Percentiles rank a stretch among this genome's conserved stretches.
Evolutionary conservation across 2,329 filamentous ascomycete species (phyloP).

Genomic region (Botrytis fragariae): DNA sequence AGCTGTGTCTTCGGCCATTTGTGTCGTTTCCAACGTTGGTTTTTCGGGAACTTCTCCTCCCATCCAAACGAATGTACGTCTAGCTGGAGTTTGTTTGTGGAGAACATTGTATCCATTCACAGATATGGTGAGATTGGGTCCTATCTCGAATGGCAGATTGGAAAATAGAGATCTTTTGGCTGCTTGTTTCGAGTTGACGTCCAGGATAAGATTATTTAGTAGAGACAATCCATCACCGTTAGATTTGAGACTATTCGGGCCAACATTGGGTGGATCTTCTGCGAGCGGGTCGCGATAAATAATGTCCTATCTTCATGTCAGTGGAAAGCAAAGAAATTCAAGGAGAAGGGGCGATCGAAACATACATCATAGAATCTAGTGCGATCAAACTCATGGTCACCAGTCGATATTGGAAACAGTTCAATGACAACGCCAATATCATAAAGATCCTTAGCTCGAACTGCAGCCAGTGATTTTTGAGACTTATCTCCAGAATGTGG

Average conservation of each 20-base stretch:
- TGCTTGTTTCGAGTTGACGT: slow-evolving; percentile 86
- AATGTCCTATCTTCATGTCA: slow-evolving; percentile 64
- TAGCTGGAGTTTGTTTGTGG: slow-evolving; percentile 76
- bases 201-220: slow-evolving; percentile 76
- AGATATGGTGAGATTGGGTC: slow-evolving; percentile 78
- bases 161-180: slow-evolving; percentile 84
- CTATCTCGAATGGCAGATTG: slow-evolving; percentile 82
- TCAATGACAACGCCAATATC: slow-evolving; percentile 91
- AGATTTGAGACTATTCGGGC: slow-evolving; percentile 57
- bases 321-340: slow-evolving; percentile 8
- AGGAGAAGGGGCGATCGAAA: not conserved
- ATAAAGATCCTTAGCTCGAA: slow-evolving; percentile 90
- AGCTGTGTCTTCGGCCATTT: slow-evolving; percentile 74
- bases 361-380: slow-evolving; percentile 87
- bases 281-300: slow-evolving; percentile 77
- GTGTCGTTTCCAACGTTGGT: slow-evolving; percentile 68
- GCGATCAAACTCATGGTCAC: slow-evolving; percentile 71
- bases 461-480: slow-evolving; percentile 71
- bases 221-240: slow-evolving; percentile 74
- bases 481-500: slow-evolving; percentile 73
- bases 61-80: slow-evolving; percentile 84
- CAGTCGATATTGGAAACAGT: slow-evolving; percentile 80
- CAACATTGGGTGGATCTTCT: slow-evolving; percentile 61
- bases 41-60: slow-evolving; percentile 84
- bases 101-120: slow-evolving; percentile 91